These are phyloP conservation scores for Plantago coronopus DNA, from an alignment of 305 asterid genomes.

Conservation along the genomic window DNA sequence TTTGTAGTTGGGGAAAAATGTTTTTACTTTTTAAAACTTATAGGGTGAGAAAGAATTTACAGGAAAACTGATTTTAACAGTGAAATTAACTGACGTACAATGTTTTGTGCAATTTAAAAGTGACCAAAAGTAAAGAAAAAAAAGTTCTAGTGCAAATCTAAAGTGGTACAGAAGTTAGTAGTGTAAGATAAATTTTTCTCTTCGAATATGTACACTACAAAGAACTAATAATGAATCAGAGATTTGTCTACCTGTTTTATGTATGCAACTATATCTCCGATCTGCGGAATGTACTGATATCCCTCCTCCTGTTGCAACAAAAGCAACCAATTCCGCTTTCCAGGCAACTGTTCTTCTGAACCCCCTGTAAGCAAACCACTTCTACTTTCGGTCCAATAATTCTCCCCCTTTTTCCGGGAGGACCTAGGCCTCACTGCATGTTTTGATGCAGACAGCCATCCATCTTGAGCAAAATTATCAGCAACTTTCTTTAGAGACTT, in stretches of 20 bases:
- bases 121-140: no score
- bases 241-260: slow-evolving; percentile 60
- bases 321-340: slow-evolving; percentile 70
- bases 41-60: no score
- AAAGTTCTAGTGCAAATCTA: no score
- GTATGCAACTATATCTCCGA: slow-evolving; percentile 88
- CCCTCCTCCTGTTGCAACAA: slow-evolving; percentile 79
- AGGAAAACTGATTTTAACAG: no score
- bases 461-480: slow-evolving; percentile 37
- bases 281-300: slow-evolving; percentile 93
- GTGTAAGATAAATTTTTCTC: no score
- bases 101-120: no score
- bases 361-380: slow-evolving; percentile 33
- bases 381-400: slow-evolving; percentile 29
- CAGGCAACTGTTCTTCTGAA: slow-evolving; percentile 26
- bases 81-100: no score
- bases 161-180: no score
- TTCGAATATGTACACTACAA: no score
- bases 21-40: no score
- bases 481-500: slow-evolving; percentile 41
- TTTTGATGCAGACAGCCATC: slow-evolving; percentile 33
- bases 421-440: slow-evolving; percentile 38
- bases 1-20: no score
- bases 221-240: background rate
- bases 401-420: slow-evolving; percentile 45